phyloP scores from a whole-genome alignment of 345 rosid species.

The Salix purpurea region DNA sequence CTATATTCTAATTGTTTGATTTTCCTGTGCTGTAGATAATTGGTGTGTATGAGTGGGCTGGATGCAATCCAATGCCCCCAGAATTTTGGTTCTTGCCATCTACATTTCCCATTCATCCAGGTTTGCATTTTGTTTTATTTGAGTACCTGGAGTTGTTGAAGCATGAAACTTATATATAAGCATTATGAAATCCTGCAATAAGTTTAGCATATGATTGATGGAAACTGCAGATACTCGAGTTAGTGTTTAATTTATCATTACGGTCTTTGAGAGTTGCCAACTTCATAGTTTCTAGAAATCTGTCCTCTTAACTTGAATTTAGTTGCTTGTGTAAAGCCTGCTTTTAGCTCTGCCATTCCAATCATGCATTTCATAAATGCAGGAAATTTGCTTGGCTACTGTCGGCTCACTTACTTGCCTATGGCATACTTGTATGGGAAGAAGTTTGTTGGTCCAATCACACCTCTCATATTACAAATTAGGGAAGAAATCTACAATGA shows the following conservation, averaged over 20 bases:
- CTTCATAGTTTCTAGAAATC: no score
- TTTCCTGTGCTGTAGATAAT: slow-evolving; percentile 9
- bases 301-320: no score
- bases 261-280: no score
- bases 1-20: no score
- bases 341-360: no score
- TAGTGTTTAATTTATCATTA: no score
- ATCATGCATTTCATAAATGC: background rate
- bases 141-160: no score
- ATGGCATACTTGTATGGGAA: slow-evolving; percentile 24
- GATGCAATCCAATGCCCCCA: slow-evolving; percentile 24
- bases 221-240: no score
- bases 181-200: no score
- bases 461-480: slow-evolving; percentile 15
- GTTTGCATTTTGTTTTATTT: background rate
- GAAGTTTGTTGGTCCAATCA: slow-evolving; percentile 22
- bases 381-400: slow-evolving; percentile 12
- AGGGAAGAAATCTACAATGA: slow-evolving; percentile 15
- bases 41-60: slow-evolving; percentile 26
- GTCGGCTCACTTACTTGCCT: slow-evolving; percentile 13
- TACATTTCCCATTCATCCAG: slow-evolving; percentile 14
- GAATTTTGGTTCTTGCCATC: slow-evolving; percentile 20
- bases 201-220: no score
- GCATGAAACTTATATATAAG: no score
- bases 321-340: no score